Conservation (phyloP, 1,284 basidiomycete species). For the Pyrrhoderma lamaoense region DNA sequence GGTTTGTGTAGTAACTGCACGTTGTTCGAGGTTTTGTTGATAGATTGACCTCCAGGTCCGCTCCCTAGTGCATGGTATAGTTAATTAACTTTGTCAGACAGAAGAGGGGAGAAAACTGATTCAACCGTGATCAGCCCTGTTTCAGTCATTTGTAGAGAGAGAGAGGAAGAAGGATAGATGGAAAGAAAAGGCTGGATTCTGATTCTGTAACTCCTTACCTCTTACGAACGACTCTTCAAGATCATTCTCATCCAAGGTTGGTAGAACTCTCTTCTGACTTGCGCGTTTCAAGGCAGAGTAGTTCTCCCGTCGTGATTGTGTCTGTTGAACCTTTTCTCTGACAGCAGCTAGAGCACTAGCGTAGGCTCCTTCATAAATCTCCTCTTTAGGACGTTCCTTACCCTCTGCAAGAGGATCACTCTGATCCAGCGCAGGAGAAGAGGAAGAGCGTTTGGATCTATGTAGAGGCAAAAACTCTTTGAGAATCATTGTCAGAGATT, state of each 20-base stretch:
- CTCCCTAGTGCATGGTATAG: too few relatives aligned
- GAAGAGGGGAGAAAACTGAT: too few relatives aligned
- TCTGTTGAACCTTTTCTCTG: not conserved
- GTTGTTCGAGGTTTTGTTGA: conserved; percentile 81
- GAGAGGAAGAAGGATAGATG: conserved; percentile 9
- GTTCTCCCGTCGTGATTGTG: conserved; percentile 12
- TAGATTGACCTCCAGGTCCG: conserved; percentile 78
- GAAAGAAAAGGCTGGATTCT: conserved; percentile 7
- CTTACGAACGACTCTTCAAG: conserved; percentile 71
- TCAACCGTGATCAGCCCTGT: too few relatives aligned
- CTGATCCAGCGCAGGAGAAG: too few relatives aligned
- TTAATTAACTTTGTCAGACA: too few relatives aligned
- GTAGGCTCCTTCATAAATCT: not conserved
- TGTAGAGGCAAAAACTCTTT: too few relatives aligned
- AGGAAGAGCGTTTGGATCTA: too few relatives aligned
- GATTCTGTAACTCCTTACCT: conserved; percentile 38
- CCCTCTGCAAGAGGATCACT: too few relatives aligned
- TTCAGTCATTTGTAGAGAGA: too few relatives aligned
- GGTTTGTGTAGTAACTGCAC: conserved; percentile 76
- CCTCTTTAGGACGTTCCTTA: too few relatives aligned
- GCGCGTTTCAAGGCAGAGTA: conserved; percentile 66
- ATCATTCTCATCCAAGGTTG: conserved; percentile 64
- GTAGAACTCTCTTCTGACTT: conserved; percentile 51
- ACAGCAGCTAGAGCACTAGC: too few relatives aligned
- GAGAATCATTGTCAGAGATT: too few relatives aligned